Conservation (phyloP, 2,329 filamentous ascomycete genomes). For the Magnaporthiopsis rhizophila region DNA sequence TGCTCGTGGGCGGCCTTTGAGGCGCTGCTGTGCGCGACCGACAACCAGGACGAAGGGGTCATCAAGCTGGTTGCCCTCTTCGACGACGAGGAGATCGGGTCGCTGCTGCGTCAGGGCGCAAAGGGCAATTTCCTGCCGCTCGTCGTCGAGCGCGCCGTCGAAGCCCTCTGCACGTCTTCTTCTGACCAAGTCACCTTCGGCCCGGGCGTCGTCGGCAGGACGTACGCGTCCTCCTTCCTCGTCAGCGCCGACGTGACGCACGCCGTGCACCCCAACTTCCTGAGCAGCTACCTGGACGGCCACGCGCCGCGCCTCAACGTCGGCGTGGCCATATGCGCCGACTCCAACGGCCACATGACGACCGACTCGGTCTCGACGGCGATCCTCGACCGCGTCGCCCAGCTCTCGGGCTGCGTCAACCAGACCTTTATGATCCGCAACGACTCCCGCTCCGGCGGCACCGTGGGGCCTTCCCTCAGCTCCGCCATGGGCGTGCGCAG, state of each 20-base stretch:
- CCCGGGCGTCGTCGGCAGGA: slow-evolving; percentile 63
- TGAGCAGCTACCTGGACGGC: slow-evolving; percentile 70
- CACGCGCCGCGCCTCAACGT: slow-evolving; percentile 86
- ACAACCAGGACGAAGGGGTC: slow-evolving; percentile 51
- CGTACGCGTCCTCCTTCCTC: slow-evolving; percentile 86
- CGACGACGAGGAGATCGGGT: slow-evolving; percentile 95
- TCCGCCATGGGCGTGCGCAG: slow-evolving; percentile 72
- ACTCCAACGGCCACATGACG: slow-evolving; percentile 93
- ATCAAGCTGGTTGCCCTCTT: slow-evolving; percentile 92
- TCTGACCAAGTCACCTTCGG: slow-evolving; percentile 28
- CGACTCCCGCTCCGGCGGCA: slow-evolving; percentile 81
- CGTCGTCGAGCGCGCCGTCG: slow-evolving; percentile 73
- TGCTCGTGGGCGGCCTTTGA: slow-evolving; percentile 90
- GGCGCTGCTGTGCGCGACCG: slow-evolving; percentile 64
- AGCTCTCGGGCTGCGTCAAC: slow-evolving; percentile 60
- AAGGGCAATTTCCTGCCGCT: slow-evolving; percentile 79
- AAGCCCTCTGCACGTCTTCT: slow-evolving; percentile 49
- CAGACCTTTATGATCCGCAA: slow-evolving; percentile 95
- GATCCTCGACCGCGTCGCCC: slow-evolving; percentile 69
- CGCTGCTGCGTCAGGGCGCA: slow-evolving; percentile 81
- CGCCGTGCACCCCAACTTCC: slow-evolving; percentile 91
- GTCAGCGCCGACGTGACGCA: slow-evolving; percentile 91
- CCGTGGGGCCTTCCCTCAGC: slow-evolving; percentile 87
- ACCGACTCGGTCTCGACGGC: slow-evolving; percentile 82
- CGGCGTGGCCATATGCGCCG: slow-evolving; percentile 70